These are phyloP conservation scores for Mortierella sp. DNA, from an alignment of 371 early-diverging fungal species.

Conservation along the genomic window DNA sequence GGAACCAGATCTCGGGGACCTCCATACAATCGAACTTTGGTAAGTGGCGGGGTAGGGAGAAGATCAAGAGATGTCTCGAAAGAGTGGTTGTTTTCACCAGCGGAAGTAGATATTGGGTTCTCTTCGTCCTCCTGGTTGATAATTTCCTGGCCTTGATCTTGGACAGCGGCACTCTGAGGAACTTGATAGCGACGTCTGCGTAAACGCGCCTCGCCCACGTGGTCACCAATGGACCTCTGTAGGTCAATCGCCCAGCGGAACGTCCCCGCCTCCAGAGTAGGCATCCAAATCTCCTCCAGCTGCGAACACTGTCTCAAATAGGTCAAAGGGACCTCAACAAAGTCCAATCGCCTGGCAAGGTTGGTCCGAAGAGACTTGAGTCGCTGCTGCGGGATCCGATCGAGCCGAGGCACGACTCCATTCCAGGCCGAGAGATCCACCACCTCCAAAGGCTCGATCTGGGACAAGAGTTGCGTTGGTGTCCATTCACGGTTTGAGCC, in stretches of 20 bases:
- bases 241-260: constrained; percentile 44
- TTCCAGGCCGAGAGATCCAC: constrained; percentile 51
- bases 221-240: constrained; percentile 10
- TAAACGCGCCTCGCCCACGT: constrained; percentile 11
- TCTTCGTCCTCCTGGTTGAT: not conserved
- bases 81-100: not conserved
- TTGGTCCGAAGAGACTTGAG: constrained; percentile 25
- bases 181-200: not conserved
- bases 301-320: constrained; percentile 20
- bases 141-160: not conserved
- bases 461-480: constrained; percentile 17
- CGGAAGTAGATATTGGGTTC: not conserved
- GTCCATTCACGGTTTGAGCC: constrained; percentile 26
- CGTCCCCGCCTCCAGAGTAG: constrained; percentile 9
- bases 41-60: constrained; percentile 11
- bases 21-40: constrained; percentile 29
- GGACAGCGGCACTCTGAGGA: not conserved
- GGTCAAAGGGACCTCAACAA: not conserved
- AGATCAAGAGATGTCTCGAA: not conserved
- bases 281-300: constrained; percentile 39
- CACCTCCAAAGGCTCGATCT: constrained; percentile 31
- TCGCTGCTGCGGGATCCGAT: constrained; percentile 25
- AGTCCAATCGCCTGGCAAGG: constrained; percentile 20
- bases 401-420: constrained; percentile 21
- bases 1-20: constrained; percentile 27